Evolutionary conservation across 768 basidiomycete species (phyloP).

Genomic region (Lentinula aciculospora): DNA sequence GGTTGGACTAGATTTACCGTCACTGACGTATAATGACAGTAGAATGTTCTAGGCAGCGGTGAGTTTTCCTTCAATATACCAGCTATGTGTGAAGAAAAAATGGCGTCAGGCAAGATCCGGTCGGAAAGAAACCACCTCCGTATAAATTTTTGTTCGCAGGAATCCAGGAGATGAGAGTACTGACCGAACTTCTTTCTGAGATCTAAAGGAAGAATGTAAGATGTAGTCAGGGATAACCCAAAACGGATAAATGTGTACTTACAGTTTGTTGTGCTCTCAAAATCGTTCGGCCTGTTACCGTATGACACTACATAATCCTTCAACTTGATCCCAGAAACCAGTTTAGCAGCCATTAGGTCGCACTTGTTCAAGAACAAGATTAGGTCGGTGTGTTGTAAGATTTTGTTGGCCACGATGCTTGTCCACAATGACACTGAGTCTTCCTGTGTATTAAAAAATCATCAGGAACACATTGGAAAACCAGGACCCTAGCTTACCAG

Average conservation of each 20-base stretch:
- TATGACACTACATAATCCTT: constrained; percentile 70
- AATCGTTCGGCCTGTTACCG: constrained; percentile 61
- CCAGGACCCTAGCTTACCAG: constrained; percentile 31
- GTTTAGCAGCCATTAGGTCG: constrained; percentile 65
- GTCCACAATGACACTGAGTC: constrained; percentile 78
- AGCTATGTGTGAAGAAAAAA: constrained; percentile 18
- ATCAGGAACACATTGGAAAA: not conserved
- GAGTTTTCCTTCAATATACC: constrained; percentile 40
- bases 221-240: not conserved
- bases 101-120: not conserved
- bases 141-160: not conserved
- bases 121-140: not conserved
- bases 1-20: constrained; percentile 41
- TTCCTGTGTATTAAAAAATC: constrained; percentile 36
- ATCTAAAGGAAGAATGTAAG: constrained; percentile 20
- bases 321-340: constrained; percentile 57
- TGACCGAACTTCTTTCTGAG: constrained; percentile 40
- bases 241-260: constrained; percentile 17
- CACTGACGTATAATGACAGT: constrained; percentile 63
- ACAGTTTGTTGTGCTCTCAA: constrained; percentile 68
- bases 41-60: constrained; percentile 42
- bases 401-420: constrained; percentile 62
- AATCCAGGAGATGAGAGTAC: constrained; percentile 13
- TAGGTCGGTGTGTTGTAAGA: constrained; percentile 65
- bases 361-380: constrained; percentile 83